Evolutionary conservation across 2,329 filamentous ascomycete genomes (phyloP).

Genomic region (Sarocladium strictum): DNA sequence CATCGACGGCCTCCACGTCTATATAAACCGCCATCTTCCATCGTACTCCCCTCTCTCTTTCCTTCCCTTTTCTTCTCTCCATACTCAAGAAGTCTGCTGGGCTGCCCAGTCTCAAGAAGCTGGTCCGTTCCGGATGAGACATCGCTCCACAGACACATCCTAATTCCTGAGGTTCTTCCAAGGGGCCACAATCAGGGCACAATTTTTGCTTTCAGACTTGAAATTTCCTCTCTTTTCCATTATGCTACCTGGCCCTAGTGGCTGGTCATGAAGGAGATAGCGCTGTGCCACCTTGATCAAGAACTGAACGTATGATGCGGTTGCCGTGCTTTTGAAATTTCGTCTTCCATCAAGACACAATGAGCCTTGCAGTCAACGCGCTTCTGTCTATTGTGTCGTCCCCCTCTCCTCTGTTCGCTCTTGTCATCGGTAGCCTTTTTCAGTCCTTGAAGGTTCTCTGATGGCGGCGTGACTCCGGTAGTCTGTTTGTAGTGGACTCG

Average conservation of each 20-base stretch:
- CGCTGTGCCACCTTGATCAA: too few relatives aligned
- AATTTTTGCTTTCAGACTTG: constrained; percentile 39
- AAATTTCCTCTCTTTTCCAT: constrained; percentile 33
- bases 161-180: constrained; percentile 1
- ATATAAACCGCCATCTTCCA: background rate
- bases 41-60: background rate
- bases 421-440: too few relatives aligned
- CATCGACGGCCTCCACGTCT: background rate
- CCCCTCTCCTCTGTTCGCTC: too few relatives aligned
- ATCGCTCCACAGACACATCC: background rate
- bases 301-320: too few relatives aligned
- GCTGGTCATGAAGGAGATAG: constrained; percentile 37
- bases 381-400: too few relatives aligned
- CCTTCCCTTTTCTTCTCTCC: constrained; percentile 29
- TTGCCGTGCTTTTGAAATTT: too few relatives aligned
- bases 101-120: background rate
- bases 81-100: constrained; percentile 38
- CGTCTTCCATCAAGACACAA: too few relatives aligned
- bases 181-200: constrained; percentile 21
- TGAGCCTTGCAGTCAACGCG: too few relatives aligned
- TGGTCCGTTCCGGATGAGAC: background rate
- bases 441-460: too few relatives aligned
- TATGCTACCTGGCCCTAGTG: constrained; percentile 28
- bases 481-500: too few relatives aligned
- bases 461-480: too few relatives aligned